Evolutionary conservation across 257 asterid species (phyloP).

Genomic region (Capsicum rhomboideum): DNA sequence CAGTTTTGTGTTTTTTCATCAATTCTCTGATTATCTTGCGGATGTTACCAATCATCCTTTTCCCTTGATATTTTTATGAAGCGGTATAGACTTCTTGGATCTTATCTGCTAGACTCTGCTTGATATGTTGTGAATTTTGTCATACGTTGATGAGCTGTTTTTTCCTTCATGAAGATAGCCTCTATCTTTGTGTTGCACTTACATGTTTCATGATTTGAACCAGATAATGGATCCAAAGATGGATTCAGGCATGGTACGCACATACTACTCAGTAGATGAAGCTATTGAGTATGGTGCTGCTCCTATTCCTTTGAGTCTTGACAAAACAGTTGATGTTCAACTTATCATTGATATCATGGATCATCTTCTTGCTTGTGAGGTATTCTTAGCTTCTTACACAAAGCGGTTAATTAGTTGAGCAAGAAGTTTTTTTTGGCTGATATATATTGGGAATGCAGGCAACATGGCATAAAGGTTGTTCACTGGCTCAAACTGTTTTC

Average conservation of each 20-base stretch:
- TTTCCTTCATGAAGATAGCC: not conserved
- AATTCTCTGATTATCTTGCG: not conserved
- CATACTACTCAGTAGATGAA: constrained; percentile 89
- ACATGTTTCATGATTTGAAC: constrained; percentile 12
- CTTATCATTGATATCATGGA: constrained; percentile 80
- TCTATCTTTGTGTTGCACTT: not conserved
- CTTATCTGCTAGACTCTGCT: not conserved
- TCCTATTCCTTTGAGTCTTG: constrained; percentile 89
- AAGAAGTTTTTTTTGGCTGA: not conserved
- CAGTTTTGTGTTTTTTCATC: not conserved
- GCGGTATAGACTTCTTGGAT: not conserved
- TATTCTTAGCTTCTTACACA: constrained; percentile 13
- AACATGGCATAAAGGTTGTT: constrained; percentile 98
- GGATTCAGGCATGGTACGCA: constrained; percentile 97
- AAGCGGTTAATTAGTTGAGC: not conserved
- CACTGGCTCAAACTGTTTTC: constrained; percentile 88
- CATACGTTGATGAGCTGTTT: not conserved
- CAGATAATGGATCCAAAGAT: constrained; percentile 99
- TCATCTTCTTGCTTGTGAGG: constrained; percentile 98
- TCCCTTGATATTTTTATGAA: not conserved
- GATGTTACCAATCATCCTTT: not conserved
- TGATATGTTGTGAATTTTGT: not conserved
- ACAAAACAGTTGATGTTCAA: constrained; percentile 63
- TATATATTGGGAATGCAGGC: constrained; percentile 46
- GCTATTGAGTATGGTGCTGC: constrained; percentile 98